Evolutionary conservation across 768 basidiomycete species (phyloP), one percentile per base, ranked within the genome.

Genomic region (Amanita phalloides): DNA sequence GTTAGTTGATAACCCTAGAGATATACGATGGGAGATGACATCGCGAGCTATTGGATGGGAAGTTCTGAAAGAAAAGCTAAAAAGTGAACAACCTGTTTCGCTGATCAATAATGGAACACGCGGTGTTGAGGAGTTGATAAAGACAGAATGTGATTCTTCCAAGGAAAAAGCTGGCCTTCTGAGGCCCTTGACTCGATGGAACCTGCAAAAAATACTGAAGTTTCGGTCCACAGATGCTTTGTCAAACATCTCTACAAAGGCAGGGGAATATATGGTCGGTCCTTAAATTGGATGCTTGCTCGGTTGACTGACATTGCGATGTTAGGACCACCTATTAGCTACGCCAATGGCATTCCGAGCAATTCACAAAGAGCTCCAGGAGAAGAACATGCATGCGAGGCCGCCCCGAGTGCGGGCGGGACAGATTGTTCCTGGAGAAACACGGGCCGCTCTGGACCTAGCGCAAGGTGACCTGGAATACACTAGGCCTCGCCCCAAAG

Each of bases 1-100:
- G 64, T 73, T 99, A n/a, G 94, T 98, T 28, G 96, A 98, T 71
- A 87, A 88, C 60, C 90, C 91, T 13, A 73, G 78, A 53, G 96
- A 99, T 69, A 70, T 97, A 39, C 82, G 84, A 54, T 87, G 83
- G 63, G 91, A 94, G 64, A 80, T 94, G 74, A 85, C 89, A 13
- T 87, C 95, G 21, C 80, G 90, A 49, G 81, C 90, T 1, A 76
- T 94, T 28, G 96, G 92, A 0, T 81, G 88, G 73, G 94, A 98
- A 60, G 59, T 91, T 33, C 61, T 87, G 53, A 75, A 75, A 44
- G 72, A 77, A 55, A 77, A 72, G 55, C 63, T 89, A 35, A 71
- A 68, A 54, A 66, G 58, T 36, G 64, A 71, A 41, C 65, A 68
- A 17, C 73, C 77, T 13, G 64, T 71, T 39, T 60, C 68, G 30